phyloP scores from a whole-genome alignment of 495 filamentous ascomycete genomes.

The Elasticomyces elasticus region DNA sequence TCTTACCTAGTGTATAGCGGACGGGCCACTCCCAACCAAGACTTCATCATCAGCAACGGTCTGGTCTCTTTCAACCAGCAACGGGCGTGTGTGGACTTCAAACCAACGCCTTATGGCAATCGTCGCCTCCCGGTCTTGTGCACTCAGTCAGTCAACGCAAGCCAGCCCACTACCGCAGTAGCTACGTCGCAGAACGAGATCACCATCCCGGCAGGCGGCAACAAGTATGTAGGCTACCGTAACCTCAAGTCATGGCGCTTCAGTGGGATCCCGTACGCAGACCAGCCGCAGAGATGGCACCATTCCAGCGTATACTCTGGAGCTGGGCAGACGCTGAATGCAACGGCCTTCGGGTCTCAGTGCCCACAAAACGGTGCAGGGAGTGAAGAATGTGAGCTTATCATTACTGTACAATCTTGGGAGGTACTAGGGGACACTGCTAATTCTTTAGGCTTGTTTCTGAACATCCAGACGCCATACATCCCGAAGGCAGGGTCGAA shows the following conservation, averaged over 20 bases:
- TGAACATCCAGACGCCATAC: conserved; percentile 6
- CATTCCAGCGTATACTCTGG: conserved; percentile 36
- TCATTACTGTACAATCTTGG: neutral
- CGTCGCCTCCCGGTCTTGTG: conserved; percentile 34
- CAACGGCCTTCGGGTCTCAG: conserved; percentile 33
- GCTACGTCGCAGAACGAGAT: conserved; percentile 26
- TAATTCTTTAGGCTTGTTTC: too few relatives aligned
- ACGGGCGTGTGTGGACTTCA: conserved; percentile 14
- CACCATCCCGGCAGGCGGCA: conserved; percentile 27
- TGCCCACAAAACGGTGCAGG: conserved; percentile 34
- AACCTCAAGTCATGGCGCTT: conserved; percentile 45
- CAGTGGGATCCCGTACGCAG: conserved; percentile 41
- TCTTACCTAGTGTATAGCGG: conserved; percentile 31
- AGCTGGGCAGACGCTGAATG: conserved; percentile 35
- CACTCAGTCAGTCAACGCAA: conserved; percentile 31
- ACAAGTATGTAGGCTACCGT: conserved; percentile 36
- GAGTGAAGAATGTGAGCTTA: conserved; percentile 19
- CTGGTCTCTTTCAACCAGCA: conserved; percentile 21
- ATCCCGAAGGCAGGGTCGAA: conserved; percentile 1
- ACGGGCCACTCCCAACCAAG: conserved; percentile 25
- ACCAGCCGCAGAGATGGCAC: conserved; percentile 38
- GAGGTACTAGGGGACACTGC: neutral
- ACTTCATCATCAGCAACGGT: conserved; percentile 31
- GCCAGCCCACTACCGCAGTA: conserved; percentile 11
- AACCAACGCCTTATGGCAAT: conserved; percentile 13